Evolutionary conservation across 768 basidiomycete genomes (phyloP), one percentile per base, ranked within the genome.

Genomic region (Tricholoma flavovirens): DNA sequence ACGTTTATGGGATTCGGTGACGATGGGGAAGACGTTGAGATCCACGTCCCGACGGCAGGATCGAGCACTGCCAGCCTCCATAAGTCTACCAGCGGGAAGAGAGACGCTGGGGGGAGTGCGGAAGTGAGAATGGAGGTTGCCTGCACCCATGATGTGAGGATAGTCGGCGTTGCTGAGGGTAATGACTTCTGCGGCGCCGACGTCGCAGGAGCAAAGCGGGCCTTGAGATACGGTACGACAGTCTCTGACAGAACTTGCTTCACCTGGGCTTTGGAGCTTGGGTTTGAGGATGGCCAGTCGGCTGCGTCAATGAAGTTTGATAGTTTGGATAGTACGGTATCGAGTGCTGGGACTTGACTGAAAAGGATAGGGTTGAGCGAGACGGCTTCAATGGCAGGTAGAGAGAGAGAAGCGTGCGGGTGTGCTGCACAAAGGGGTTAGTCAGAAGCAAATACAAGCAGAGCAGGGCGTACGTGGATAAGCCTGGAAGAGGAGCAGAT

Each of bases 61-160:
- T 91, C 86, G 19, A 94, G 79, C 15, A 90, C 67, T 0, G 86
- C 87, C 9, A 94, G 76, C 1, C 92, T 78, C 87, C 91, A 90
- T 60, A 94, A 75, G 64, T 96, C 93, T 10, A 85, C 79, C 4
- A 94, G 66, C 0, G 93, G 93, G 73, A 95, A 96, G 29, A 92
- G 75, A 36, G 81, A 73, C 8, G 77, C 75, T 0, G 75, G 54
- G 0, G 81, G 76, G 1, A 94, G 79, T 3, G 71, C 72, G 9
- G 67, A 56, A 0, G 67, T 65, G 1, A 92, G 69, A 0, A 69
- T 63, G 5, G 60, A 63, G 3, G 83, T 83, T 3, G 75, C 72
- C 11, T 74, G 70, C 0, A 77, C 66, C 83, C 83, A 89, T 2
- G 70, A 63, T 8, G 66, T 66, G n/a, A 84, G 71, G 4, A 78